phyloP scores from a whole-genome alignment of 2,329 filamentous ascomycete species.

The Aspergillus fischeri region DNA sequence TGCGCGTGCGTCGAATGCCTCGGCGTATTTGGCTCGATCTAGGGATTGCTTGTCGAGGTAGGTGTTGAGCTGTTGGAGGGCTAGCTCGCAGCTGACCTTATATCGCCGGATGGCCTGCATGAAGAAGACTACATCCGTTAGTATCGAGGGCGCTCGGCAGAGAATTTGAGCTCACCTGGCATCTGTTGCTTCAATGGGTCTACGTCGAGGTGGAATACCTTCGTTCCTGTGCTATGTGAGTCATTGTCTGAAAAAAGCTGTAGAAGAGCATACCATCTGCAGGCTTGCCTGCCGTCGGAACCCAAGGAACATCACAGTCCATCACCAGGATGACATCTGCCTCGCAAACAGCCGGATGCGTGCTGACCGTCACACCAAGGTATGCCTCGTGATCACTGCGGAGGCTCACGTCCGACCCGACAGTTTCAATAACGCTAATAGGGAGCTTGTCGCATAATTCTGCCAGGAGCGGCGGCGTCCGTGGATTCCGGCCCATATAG shows the following conservation, averaged over 20 bases:
- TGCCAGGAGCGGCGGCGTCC: slow-evolving; percentile 40
- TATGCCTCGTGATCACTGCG: slow-evolving; percentile 48
- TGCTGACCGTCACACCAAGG: slow-evolving; percentile 67
- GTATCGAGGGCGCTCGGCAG: not conserved
- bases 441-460: slow-evolving; percentile 44
- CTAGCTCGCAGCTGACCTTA: slow-evolving; percentile 42
- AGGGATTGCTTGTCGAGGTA: slow-evolving; percentile 9
- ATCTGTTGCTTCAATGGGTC: slow-evolving; percentile 55
- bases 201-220: slow-evolving; percentile 61
- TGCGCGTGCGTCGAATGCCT: not conserved
- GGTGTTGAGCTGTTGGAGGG: slow-evolving; percentile 47
- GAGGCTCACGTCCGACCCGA: slow-evolving; percentile 46
- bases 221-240: slow-evolving; percentile 31
- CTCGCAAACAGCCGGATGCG: slow-evolving; percentile 64
- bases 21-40: not conserved
- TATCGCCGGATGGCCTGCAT: slow-evolving; percentile 39
- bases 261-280: slow-evolving; percentile 25
- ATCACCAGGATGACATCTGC: slow-evolving; percentile 80
- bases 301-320: slow-evolving; percentile 89
- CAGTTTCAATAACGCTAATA: slow-evolving; percentile 46
- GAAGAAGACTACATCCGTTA: slow-evolving; percentile 37
- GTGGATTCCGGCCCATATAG: slow-evolving; percentile 44
- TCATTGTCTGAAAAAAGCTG: not conserved
- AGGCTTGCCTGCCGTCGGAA: slow-evolving; percentile 65
- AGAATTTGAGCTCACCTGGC: not conserved